Conservation (phyloP, 805 yeast genomes). For the Candida nemodendra region DNA sequence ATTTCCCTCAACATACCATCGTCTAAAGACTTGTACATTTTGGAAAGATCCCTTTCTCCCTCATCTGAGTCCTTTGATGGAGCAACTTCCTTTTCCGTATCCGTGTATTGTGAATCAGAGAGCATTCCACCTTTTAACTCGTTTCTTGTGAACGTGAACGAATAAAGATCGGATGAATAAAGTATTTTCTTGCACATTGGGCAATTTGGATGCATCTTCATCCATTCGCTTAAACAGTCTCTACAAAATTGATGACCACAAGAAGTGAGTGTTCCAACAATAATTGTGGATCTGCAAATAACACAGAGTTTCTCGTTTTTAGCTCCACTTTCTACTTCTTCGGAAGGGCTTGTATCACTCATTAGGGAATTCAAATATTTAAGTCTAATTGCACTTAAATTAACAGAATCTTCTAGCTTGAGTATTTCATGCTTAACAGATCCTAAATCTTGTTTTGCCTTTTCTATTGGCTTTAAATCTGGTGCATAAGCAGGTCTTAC, state of each 20-base stretch:
- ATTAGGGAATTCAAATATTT: constrained; percentile 48
- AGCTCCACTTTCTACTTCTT: constrained; percentile 22
- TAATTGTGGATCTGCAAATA: constrained; percentile 72
- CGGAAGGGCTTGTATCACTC: constrained; percentile 23
- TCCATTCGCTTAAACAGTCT: constrained; percentile 78
- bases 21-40: constrained; percentile 48
- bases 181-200: constrained; percentile 76
- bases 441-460: constrained; percentile 20
- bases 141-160: constrained; percentile 60
- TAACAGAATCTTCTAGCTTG: constrained; percentile 19
- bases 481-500: constrained; percentile 13
- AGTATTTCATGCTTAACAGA: constrained; percentile 15
- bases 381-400: constrained; percentile 38
- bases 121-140: constrained; percentile 48
- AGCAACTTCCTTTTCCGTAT: constrained; percentile 17
- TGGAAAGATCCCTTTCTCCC: constrained; percentile 34
- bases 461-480: constrained; percentile 20
- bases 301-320: constrained; percentile 55
- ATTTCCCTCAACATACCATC: constrained; percentile 44
- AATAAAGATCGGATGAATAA: constrained; percentile 53
- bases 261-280: constrained; percentile 74
- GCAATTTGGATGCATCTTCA: constrained; percentile 51
- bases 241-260: constrained; percentile 94
- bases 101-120: constrained; percentile 14
- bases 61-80: constrained; percentile 7